phyloP scores from a whole-genome alignment of 148 eudicot species.

The Silene latifolia region DNA sequence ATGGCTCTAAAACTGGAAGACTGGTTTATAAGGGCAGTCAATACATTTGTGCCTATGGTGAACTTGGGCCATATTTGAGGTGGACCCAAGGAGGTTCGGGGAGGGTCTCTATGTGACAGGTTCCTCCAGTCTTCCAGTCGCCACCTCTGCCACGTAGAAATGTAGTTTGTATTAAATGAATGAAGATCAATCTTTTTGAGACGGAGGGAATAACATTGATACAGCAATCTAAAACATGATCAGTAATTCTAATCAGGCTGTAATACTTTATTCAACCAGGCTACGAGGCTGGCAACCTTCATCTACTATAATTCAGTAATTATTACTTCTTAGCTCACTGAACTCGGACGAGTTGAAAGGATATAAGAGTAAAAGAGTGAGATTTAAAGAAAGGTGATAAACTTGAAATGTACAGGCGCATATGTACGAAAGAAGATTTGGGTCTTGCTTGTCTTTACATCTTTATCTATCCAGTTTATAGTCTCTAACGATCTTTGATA shows the following conservation, averaged over 20 bases:
- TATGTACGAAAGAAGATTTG: constrained; percentile 81
- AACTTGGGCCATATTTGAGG: constrained; percentile 54
- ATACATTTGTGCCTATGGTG: constrained; percentile 37
- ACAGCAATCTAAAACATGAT: too few relatives aligned
- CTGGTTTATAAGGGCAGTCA: constrained; percentile 23
- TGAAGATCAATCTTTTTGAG: too few relatives aligned
- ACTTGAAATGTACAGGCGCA: too few relatives aligned
- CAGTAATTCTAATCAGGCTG: neutral
- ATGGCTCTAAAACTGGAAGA: constrained; percentile 19
- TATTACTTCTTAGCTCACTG: too few relatives aligned
- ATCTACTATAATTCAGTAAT: too few relatives aligned
- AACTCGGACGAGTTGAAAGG: neutral
- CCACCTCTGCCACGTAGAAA: constrained; percentile 59
- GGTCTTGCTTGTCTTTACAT: constrained; percentile 30
- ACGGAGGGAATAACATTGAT: too few relatives aligned
- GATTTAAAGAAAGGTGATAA: too few relatives aligned
- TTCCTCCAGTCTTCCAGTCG: constrained; percentile 79
- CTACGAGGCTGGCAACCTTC: too few relatives aligned
- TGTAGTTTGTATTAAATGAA: too few relatives aligned
- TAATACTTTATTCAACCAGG: too few relatives aligned
- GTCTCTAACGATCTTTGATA: constrained; percentile 60
- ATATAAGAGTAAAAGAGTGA: neutral
- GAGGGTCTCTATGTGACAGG: constrained; percentile 76
- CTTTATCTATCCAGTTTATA: constrained; percentile 56
- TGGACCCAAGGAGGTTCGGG: constrained; percentile 60